These are phyloP conservation scores for Punctularia strigosozonata DNA, from an alignment of 768 basidiomycete genomes.

Conservation along the genomic window DNA sequence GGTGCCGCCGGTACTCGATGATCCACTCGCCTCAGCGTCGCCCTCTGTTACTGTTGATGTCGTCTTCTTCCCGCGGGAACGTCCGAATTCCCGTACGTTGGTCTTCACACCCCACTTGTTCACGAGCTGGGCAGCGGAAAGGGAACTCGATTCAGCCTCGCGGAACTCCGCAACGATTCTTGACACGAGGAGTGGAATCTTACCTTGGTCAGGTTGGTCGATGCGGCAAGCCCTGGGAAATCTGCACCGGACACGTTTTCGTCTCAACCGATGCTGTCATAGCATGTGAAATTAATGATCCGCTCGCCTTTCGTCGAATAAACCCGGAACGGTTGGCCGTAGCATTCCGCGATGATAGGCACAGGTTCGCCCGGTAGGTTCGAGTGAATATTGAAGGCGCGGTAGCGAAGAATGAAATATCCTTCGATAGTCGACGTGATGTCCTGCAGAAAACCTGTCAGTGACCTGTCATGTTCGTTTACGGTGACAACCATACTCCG, in stretches of 20 bases:
- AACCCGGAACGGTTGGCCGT: background rate
- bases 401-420: background rate
- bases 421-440: background rate
- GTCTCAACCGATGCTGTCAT: too few species aligned
- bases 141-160: too few species aligned
- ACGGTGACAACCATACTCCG: too few species aligned
- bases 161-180: too few species aligned
- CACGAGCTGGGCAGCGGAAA: background rate
- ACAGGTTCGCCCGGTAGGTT: conserved; percentile 9
- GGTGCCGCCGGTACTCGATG: too few species aligned
- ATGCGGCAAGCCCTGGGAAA: background rate
- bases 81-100: background rate
- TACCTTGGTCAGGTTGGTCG: background rate
- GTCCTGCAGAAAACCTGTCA: too few species aligned
- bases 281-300: too few species aligned
- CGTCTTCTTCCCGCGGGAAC: background rate
- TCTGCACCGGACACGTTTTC: too few species aligned
- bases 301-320: background rate
- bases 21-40: too few species aligned
- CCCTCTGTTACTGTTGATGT: too few species aligned
- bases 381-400: background rate
- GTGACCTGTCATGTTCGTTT: too few species aligned
- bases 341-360: background rate
- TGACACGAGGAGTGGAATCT: too few species aligned
- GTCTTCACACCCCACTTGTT: background rate